Base-by-base conservation (phyloP, 805 yeast species). In the Candida endomychidarum region DNA sequence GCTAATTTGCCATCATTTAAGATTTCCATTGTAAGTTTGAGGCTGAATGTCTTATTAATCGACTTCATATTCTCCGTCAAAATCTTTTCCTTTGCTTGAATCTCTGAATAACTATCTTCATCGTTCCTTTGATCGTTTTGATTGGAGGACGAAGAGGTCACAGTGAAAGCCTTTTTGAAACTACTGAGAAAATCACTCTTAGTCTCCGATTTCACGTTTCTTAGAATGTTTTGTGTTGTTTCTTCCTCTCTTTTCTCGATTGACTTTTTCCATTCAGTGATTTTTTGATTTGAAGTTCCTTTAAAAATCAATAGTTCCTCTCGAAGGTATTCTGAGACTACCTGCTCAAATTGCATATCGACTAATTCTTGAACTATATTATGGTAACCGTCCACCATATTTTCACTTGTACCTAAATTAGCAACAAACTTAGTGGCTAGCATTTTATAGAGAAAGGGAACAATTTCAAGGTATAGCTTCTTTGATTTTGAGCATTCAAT, bases 41-140 rank as follows among this genome's bases (percentile, higher is more conserved):
- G 76, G 51, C 89, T 85, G 44, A 91, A 81, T 21, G 86, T 77
- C 4, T 82, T 73, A 52, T 83, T 85, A 52, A 93, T 77, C 12
- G 85, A 81, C 48, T 81, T 82, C 45, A 93, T 74, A 47, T 86
- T 86, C 26, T 78, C 81, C 19, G 80, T 79, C 53, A 91, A 70
- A 21, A 90, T 80, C 46, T 86, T 87, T 19, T 89, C 75, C 49
- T 83, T 81, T 1, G 95, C 95, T 37, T 88, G 90, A 46, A 86
- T 71, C 50, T 84, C 89, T 2, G 84, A 77, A 29, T 75, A 63
- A 18, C 73, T 68, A 43, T 70, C 65, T 8, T 56, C 39, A 11
- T 52, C 57, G 15, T 42, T 42, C 11, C 48, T 47, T 9, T 51
- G 54, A 10, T 31, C 45, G 5, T 41, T 44, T 11, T 38, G 34